phyloP scores from a whole-genome alignment of 164 flowering plant species.

The Vitis riparia region DNA sequence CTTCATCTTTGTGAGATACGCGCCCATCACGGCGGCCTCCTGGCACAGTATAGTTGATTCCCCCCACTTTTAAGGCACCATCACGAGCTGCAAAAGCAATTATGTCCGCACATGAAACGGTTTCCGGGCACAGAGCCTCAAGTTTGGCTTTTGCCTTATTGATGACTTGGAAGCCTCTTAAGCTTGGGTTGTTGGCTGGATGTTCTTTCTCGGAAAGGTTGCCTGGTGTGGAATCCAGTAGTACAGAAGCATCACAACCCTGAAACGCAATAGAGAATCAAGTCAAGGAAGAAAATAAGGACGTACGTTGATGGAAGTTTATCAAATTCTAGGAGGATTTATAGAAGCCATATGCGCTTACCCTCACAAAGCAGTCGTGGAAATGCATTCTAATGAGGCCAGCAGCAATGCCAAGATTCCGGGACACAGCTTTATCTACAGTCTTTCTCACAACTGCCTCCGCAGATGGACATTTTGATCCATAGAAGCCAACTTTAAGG shows the following conservation, averaged over 20 bases:
- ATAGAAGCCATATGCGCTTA: conserved; percentile 10
- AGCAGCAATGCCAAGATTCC: conserved; percentile 54
- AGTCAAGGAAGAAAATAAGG: neutral
- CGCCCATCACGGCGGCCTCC: conserved; percentile 25
- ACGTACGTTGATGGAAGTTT: neutral
- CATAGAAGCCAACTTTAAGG: conserved; percentile 31
- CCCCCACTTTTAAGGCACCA: conserved; percentile 7
- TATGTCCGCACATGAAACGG: conserved; percentile 27
- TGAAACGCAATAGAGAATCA: neutral
- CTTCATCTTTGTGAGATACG: conserved; percentile 12
- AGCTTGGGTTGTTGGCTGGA: conserved; percentile 21
- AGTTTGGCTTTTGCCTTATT: conserved; percentile 19
- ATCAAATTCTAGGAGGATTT: neutral
- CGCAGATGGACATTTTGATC: conserved; percentile 32
- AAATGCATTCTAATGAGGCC: conserved; percentile 67
- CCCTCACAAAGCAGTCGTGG: conserved; percentile 78
- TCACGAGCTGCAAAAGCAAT: conserved; percentile 26
- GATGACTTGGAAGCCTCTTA: conserved; percentile 27
- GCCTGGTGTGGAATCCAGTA: conserved; percentile 11
- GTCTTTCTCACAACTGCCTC: conserved; percentile 37
- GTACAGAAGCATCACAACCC: conserved; percentile 27
- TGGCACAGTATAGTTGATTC: conserved; percentile 14
- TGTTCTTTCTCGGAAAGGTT: conserved; percentile 17
- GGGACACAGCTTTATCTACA: conserved; percentile 39
- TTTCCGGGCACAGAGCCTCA: conserved; percentile 12